These are phyloP conservation scores for Danielia reshetovae DNA, from an alignment of 805 yeast species.

Conservation along the genomic window DNA sequence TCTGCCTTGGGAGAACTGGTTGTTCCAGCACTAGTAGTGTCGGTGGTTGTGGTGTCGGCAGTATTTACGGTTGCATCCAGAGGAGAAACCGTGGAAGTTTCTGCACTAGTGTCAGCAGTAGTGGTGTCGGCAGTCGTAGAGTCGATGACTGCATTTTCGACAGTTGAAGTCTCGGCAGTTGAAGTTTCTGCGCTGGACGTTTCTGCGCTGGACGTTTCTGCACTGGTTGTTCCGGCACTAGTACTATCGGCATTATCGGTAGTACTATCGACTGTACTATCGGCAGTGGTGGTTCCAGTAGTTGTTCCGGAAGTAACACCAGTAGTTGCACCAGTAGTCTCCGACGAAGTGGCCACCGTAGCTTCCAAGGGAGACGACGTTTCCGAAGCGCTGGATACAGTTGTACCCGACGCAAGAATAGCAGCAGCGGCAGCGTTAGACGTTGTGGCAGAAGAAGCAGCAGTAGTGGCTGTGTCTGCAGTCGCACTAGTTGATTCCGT, in stretches of 20 bases:
- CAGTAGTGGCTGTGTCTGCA: not conserved
- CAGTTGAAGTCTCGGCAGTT: conserved; percentile 1
- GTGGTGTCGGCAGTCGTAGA: conserved; percentile 1
- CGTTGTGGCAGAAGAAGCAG: conserved; percentile 1
- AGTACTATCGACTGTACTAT: too few relatives aligned
- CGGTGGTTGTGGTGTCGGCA: not conserved
- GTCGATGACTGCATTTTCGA: conserved; percentile 1
- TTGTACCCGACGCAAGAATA: too few relatives aligned
- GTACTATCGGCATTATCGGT: too few relatives aligned
- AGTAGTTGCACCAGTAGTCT: not conserved
- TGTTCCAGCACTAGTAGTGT: too few relatives aligned
- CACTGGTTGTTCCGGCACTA: not conserved
- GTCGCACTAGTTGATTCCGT: not conserved
- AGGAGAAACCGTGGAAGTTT: too few relatives aligned
- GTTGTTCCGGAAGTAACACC: too few relatives aligned
- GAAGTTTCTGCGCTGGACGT: too few relatives aligned
- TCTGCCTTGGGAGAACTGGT: too few relatives aligned
- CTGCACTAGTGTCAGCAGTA: not conserved
- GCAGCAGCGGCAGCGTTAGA: conserved; percentile 1
- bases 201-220: too few relatives aligned
- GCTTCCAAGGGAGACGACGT: too few relatives aligned
- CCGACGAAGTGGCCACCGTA: not conserved
- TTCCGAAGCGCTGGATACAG: not conserved
- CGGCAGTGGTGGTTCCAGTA: not conserved
- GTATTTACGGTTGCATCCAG: too few relatives aligned